Base-by-base conservation (phyloP, 1,284 basidiomycete genomes). In the Ustilago tritici region DNA sequence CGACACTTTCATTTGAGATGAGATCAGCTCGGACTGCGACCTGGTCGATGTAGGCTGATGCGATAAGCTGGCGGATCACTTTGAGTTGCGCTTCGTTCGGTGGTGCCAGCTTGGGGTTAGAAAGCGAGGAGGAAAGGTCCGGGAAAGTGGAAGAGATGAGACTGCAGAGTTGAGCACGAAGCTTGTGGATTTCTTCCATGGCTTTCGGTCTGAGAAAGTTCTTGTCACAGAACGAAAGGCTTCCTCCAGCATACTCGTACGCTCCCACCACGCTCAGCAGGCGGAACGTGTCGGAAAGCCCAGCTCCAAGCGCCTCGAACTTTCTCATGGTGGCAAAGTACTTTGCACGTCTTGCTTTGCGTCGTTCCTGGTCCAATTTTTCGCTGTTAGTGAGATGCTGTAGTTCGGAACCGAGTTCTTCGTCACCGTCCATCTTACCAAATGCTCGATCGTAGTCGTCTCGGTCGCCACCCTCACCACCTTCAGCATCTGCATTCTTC, bases 141-240 rank as follows among this genome's bases (percentile, higher is more conserved):
- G 71, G 62, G 17, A 80, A 62, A 11, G 74, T 55, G 3, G 79
- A 70, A 3, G 68, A 55, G 36, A 85, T 80, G 31, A 85, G 56
- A 19, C 65, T 67, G 54, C 80, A 77, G 89, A 91, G 80, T 90
- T 93, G 97, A 0, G 91, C 89, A 46, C 95, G 91, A n/a, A 99
- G 89, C 86, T 99, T 98, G 87, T 96, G 95, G 49, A 98, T 97
- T 88, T 99, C 97, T 87, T 98, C 93, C 95, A 99, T 99, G 0
- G 95, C 94, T 90, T 98, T 98, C 1, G 90, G 90, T 65, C 95
- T 89, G n/a, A 98, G 91, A 82, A 97, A 99, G 87, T 98, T 94
- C 56, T 93, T 90, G 9, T 88, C 87, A 87, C 97, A 99, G 86
- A 99, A 99, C 28, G 89, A 86, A 7, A 62, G 46, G 0, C 91